Evolutionary conservation across 805 yeast genomes (phyloP).

Genomic region (Kodamaea leandrae): DNA sequence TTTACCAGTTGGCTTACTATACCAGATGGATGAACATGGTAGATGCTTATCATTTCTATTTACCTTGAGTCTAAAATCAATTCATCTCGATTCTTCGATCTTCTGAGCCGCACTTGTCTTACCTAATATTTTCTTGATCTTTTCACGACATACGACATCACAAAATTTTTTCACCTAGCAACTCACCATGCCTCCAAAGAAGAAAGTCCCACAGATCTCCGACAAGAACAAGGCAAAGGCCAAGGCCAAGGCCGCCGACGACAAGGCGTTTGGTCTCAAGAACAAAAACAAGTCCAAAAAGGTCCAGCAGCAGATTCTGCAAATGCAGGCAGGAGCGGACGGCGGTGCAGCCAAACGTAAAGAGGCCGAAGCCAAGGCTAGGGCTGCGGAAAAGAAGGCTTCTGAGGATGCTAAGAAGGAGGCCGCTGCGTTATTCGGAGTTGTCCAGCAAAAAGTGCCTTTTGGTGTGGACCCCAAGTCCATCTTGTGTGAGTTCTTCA

Average conservation of each 20-base stretch:
- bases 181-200: constrained; percentile 75
- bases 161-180: constrained; percentile 5
- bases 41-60: no score
- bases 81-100: no score
- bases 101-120: background rate
- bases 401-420: constrained; percentile 87
- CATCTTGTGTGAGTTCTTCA: constrained; percentile 85
- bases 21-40: no score
- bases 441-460: constrained; percentile 81
- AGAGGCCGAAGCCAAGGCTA: constrained; percentile 70
- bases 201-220: constrained; percentile 50
- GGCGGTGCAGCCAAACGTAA: constrained; percentile 57
- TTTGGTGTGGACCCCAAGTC: constrained; percentile 98
- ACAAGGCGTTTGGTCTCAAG: constrained; percentile 93
- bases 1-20: no score
- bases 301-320: constrained; percentile 56
- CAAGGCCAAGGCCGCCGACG: constrained; percentile 62
- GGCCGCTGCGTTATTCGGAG: constrained; percentile 73
- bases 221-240: constrained; percentile 67
- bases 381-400: constrained; percentile 80
- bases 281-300: constrained; percentile 93
- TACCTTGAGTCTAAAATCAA: no score
- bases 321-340: constrained; percentile 43
- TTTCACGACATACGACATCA: constrained; percentile 5
- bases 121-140: background rate